Conservation (phyloP, 2,329 filamentous ascomycete species). For the Colletotrichum cordylinicola region DNA sequence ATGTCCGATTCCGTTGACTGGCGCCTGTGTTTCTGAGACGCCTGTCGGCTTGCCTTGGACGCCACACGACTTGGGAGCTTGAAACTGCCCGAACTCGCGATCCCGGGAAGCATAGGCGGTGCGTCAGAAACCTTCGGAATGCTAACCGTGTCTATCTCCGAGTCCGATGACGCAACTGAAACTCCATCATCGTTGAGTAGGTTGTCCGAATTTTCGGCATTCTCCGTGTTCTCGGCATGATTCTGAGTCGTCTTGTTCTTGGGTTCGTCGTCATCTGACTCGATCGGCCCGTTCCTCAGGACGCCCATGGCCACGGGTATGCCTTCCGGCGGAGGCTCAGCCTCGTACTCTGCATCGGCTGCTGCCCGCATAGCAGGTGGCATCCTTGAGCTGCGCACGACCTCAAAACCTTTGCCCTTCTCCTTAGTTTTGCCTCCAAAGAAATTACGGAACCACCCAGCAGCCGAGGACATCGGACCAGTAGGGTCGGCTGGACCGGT, state of each 20-base stretch:
- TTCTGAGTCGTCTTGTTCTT: conserved; percentile 32
- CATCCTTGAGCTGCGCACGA: conserved; percentile 88
- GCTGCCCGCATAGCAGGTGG: conserved; percentile 73
- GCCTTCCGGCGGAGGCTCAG: conserved; percentile 71
- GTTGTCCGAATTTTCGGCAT: conserved; percentile 30
- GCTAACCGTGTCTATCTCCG: conserved; percentile 50
- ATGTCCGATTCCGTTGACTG: conserved; percentile 39
- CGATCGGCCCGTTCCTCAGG: conserved; percentile 65
- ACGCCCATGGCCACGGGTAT: conserved; percentile 70
- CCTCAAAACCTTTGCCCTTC: conserved; percentile 95
- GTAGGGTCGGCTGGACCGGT: conserved; percentile 96
- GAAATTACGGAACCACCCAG: conserved; percentile 84
- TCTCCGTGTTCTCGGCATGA: conserved; percentile 12
- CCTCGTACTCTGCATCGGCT: conserved; percentile 58
- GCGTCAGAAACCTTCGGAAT: conserved; percentile 48
- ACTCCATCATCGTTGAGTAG: conserved; percentile 53
- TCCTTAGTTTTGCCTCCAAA: conserved; percentile 89
- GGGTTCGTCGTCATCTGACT: conserved; percentile 64
- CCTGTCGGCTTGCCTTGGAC: conserved; percentile 59
- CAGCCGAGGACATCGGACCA: conserved; percentile 85
- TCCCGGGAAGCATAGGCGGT: conserved; percentile 63
- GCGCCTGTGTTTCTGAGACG: conserved; percentile 38
- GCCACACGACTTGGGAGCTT: conserved; percentile 68
- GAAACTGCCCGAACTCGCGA: conserved; percentile 65
- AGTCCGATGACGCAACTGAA: conserved; percentile 37